Evolutionary conservation across 164 flowering plant species (phyloP), one percentile per base, ranked within the genome.

Genomic region (Tetracentron sinense): DNA sequence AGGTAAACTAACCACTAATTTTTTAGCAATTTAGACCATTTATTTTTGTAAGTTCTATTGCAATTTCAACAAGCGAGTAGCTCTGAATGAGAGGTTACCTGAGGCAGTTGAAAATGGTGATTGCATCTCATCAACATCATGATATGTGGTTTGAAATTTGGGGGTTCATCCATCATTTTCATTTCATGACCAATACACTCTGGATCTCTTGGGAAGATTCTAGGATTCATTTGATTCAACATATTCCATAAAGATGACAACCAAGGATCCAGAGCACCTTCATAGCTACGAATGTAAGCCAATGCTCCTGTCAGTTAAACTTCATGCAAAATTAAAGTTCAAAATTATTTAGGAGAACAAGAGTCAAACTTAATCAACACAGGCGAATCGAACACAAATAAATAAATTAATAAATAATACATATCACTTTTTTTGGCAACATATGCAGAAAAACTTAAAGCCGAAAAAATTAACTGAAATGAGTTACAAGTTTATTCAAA

Each of bases 261-360:
- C 99, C 99, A 95, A 64, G 94, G 94, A 79, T 95, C 99, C 46
- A 95, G 74, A 75, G 96, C 87, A 67, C 88, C 99, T 78, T 95
- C 99, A 74, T 95, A 92, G 81, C 99, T 95, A 56, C n/a, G 20
- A 46, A 54, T 66, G 57, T 49, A 31, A 54, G n/a, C 27, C 66
- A 56, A 58, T 63, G 61, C 20, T 52, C 26, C 31, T 14, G 47
- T 49, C 44, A 60, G 4, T 29, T 28, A 10, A 61, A 61, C 22
- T 22, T 21, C 61, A 42, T 2, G 8, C n/a, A 25, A 14, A n/a
- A n/a, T n/a, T n/a, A n/a, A n/a, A n/a, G n/a, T n/a, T n/a, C n/a
- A n/a, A n/a, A n/a, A n/a, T n/a, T n/a, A 53, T 38, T 53, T n/a
- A 25, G 27, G 17, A 52, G 15, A 6, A n/a, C 38, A 27, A 29